phyloP scores from a whole-genome alignment of 208 protist species.

The Wallacemonas sp. region DNA sequence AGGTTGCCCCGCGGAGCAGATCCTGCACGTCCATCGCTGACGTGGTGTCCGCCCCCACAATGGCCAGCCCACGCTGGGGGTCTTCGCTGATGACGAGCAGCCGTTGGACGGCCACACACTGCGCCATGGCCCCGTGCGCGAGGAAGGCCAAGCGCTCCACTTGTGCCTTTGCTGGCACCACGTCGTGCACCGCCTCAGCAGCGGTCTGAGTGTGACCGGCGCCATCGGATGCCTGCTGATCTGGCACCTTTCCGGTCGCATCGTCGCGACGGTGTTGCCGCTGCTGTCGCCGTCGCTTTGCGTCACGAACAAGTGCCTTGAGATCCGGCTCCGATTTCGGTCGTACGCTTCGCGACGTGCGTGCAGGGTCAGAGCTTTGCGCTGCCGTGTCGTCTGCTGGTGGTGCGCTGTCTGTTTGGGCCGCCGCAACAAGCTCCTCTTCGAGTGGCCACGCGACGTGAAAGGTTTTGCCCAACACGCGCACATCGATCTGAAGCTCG shows the following conservation, averaged over 20 bases:
- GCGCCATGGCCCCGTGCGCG: constrained; percentile 53
- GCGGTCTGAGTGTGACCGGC: no score
- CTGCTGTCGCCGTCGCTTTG: neutral
- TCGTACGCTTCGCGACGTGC: neutral
- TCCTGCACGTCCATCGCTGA: constrained; percentile 37
- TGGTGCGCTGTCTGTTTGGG: no score
- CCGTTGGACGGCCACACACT: constrained; percentile 66
- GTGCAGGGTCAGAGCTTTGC: no score
- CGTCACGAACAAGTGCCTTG: neutral
- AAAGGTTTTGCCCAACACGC: constrained; percentile 66
- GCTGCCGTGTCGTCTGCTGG: no score
- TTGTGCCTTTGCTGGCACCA: constrained; percentile 13
- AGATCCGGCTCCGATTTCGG: neutral
- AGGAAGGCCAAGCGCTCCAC: constrained; percentile 61
- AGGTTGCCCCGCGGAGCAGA: constrained; percentile 20
- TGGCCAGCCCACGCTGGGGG: constrained; percentile 37
- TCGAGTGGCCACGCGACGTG: constrained; percentile 32
- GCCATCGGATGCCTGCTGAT: no score
- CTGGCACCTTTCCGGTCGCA: no score
- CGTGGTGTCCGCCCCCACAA: constrained; percentile 45
- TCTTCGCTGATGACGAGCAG: constrained; percentile 68
- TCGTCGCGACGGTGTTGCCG: neutral
- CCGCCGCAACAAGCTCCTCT: no score
- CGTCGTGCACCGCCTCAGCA: no score
- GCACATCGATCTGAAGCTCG: constrained; percentile 73